Conservation (phyloP, 306 rosid genomes). For the Datisca glomerata region DNA sequence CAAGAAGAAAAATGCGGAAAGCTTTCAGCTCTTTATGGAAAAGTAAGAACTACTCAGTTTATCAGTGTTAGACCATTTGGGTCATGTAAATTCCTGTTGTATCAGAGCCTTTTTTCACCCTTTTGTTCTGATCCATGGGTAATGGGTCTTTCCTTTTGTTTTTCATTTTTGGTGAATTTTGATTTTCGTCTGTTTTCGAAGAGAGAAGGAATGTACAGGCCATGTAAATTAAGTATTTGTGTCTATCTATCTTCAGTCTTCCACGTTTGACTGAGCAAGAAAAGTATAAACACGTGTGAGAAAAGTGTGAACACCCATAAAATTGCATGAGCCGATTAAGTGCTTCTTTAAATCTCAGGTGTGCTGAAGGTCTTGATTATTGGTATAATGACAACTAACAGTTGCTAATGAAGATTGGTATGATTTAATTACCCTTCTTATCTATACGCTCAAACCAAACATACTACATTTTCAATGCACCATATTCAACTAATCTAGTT, state of each 20-base stretch:
- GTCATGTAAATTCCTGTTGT: conserved; percentile 49
- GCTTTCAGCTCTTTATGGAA: conserved; percentile 67
- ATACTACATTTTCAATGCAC: too few species aligned
- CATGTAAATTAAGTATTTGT: conserved; percentile 67
- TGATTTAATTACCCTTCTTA: too few species aligned
- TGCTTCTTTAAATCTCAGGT: too few species aligned
- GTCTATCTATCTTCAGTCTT: conserved; percentile 19
- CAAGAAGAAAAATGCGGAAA: conserved; percentile 62
- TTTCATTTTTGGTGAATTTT: background rate
- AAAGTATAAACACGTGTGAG: too few species aligned
- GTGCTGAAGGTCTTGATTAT: too few species aligned
- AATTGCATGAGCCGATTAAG: too few species aligned
- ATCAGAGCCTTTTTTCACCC: conserved; percentile 22
- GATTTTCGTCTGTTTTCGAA: conserved; percentile 18
- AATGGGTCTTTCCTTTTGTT: too few species aligned
- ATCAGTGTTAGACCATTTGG: conserved; percentile 51
- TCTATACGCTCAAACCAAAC: too few species aligned
- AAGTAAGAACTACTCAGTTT: conserved; percentile 77
- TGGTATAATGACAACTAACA: too few species aligned
- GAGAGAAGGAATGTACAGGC: conserved; percentile 75
- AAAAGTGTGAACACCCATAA: too few species aligned
- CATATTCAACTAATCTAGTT: too few species aligned
- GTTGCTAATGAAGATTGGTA: too few species aligned
- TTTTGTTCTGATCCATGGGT: conserved; percentile 17
- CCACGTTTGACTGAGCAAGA: background rate